Conservation (phyloP, 176 grass and related monocot genomes). For the Oryza glumipatula region DNA sequence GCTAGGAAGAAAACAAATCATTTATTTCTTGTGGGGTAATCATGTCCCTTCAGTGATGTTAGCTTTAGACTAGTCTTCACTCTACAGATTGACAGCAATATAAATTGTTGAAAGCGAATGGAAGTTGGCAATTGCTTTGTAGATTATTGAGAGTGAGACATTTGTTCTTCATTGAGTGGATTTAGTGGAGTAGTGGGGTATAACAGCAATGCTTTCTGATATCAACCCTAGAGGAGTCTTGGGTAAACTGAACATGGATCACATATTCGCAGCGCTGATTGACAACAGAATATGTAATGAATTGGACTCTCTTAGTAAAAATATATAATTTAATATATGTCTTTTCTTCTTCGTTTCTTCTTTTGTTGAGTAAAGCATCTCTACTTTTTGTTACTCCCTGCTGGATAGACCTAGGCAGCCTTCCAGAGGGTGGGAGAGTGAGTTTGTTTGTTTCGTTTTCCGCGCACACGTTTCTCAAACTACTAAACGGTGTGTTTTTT, state of each 20-base stretch:
- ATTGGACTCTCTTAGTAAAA: not conserved
- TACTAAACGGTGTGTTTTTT: too few relatives aligned
- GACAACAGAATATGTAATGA: not conserved
- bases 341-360: not conserved
- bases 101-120: not conserved
- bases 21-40: conserved; percentile 36
- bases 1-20: conserved; percentile 34
- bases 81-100: not conserved
- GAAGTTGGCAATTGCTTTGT: not conserved
- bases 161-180: not conserved
- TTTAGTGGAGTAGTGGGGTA: not conserved
- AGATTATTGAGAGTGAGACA: not conserved
- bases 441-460: too few relatives aligned
- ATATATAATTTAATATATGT: not conserved
- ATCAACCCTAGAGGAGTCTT: not conserved
- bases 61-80: conserved; percentile 21
- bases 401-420: not conserved
- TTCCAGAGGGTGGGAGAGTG: too few relatives aligned
- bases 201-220: not conserved
- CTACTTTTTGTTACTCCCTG: not conserved
- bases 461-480: too few relatives aligned
- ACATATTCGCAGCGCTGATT: not conserved
- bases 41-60: conserved; percentile 44
- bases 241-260: not conserved
- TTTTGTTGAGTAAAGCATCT: not conserved